Base-by-base conservation (phyloP, 768 basidiomycete genomes). In the Astraeus odoratus region DNA sequence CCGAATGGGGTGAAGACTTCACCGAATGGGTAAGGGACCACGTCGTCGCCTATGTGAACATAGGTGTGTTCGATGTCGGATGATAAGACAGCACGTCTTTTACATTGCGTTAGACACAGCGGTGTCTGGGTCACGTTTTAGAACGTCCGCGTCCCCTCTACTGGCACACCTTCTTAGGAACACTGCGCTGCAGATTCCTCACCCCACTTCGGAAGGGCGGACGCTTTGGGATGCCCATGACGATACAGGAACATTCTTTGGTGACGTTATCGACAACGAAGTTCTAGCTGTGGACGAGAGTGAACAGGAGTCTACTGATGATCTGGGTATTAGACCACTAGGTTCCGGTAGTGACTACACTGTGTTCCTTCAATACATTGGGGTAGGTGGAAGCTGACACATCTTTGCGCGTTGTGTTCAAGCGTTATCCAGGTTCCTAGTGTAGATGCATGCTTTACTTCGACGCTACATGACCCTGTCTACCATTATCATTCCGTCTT, bases 201-300 rank as follows among this genome's bases (percentile, higher is more conserved):
- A 93, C 57, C 88, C 89, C 1, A 81, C 81, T 1, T 68, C 75
- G 40, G 58, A 68, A 7, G 73, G 73, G 1, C 77, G 75, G 44
- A 80, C 83, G 0, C 76, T 94, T 19, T 95, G 87, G 88, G 86
- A 89, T 58, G 86, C 89, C 0, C 72, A 67, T 23, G 50, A 67
- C 7, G 89, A 90, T 50, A 47, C 50, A 2, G 74, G 73, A 8
- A 58, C 65, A 33, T 66, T 74, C 49, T 66, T 60, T 39, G 70
- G 71, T 22, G 47, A 59, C 20, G 56, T 54, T 33, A 36, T 64
- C 34, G 62, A 67, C 19, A 38, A 44, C 18, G 67, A 64, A 37
- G 60, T 63, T 3, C 24, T 53, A 3, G 51, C 51, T 22, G 47
- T 61, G 49, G 51, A 65, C 36, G 43, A 64, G 36, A 57, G 59